Base-by-base conservation (phyloP, 2,329 filamentous ascomycete species). In the Macrophomina pseudophaseolina region DNA sequence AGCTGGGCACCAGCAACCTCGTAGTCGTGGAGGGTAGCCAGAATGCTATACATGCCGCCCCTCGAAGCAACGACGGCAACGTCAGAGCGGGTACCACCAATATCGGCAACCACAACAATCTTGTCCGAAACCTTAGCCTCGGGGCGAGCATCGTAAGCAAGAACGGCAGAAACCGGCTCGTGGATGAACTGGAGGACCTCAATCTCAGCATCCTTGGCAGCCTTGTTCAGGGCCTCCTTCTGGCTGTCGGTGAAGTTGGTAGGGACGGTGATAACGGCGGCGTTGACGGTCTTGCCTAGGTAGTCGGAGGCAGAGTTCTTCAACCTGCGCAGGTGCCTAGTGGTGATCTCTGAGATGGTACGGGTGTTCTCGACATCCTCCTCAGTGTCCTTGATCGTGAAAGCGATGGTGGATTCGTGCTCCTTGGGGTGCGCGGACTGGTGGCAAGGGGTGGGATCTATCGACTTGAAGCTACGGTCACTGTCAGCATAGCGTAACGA, bases 361-460 rank as follows among this genome's bases (percentile, higher is more conserved):
- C 98, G 82, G 28, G 85, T 90, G 70, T 91, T 94, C 72, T 82
- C 78, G 68, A 78, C 74, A 49, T 80, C 79, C 33, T 75, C 74
- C 66, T 77, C 77, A 78, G 90, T 90, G 79, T 98, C 94, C 79
- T 91, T 88, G 74, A 98, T 88, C 68, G 87, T 88, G 83, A 99
- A 98, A 68, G 90, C 88, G 69, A 97, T 87, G 66, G 87, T 86
- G 69, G 87, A 88, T 69, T 88, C 86, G 72, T 86, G 81, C 71
- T 96, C 90, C 79, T 92, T 82, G 70, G 95, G 94, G 82, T 97
- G 95, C 66, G 94, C 92, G 66, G 93, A 96, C 73, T 93, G 91
- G 80, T 98, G 94, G 86, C 91, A 94, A 79, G 96, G 92, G 64
- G 93, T 96, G 70, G 94, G 93, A 80, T 99, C 95, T 85, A 99